Base-by-base conservation (phyloP, 108 stramenopile genomes). In the Pinguiococcus pyrenoidosus region DNA sequence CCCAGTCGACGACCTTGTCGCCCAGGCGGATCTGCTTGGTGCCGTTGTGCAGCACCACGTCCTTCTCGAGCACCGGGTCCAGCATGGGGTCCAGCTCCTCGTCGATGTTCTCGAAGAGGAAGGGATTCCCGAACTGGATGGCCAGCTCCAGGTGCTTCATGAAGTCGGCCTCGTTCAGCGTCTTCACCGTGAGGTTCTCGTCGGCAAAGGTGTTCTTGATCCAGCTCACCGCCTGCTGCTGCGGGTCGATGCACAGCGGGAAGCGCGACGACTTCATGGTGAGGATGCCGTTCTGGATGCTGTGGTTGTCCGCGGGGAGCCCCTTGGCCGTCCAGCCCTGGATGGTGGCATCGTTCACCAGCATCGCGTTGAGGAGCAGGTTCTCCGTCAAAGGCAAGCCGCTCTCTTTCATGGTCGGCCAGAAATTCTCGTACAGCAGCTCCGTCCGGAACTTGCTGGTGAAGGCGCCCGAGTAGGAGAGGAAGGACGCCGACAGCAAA, bases 61-160 rank as follows among this genome's bases (percentile, higher is more conserved):
- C 77, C 44, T 75, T 69, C 61, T 79, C 78, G 14, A 79, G 41
- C 7, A 79, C 66, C 2, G 78, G 78, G 44, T 79, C 78, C 8
- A 79, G 59, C 76, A 75, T 77, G 0, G 78, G 78, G 24, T 79
- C 78, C 13, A 79, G 43, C 32, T 77, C 73, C 54, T 79, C 78
- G 44, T 75, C 76, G 8, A 79, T 66, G 26, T 68, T 70, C 40
- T 79, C 78, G 40, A 79, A 79, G 28, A 79, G 65, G 59, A 77
- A 79, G 25, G 78, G 75, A 16, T 77, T 70, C 8, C 78, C 78
- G 37, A 77, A 79, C 46, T 79, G 78, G 39, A 79, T 75, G 1
- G 78, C 78, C 30, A 79, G 46, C 50, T 79, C 78, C 57, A 79
- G 37, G 34, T 79, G 76, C 44, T 77, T 77, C 78, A 79, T 79